Evolutionary conservation across 257 asterid genomes (phyloP), one percentile per base, ranked within the genome.

Genomic region (Ballota nigra): DNA sequence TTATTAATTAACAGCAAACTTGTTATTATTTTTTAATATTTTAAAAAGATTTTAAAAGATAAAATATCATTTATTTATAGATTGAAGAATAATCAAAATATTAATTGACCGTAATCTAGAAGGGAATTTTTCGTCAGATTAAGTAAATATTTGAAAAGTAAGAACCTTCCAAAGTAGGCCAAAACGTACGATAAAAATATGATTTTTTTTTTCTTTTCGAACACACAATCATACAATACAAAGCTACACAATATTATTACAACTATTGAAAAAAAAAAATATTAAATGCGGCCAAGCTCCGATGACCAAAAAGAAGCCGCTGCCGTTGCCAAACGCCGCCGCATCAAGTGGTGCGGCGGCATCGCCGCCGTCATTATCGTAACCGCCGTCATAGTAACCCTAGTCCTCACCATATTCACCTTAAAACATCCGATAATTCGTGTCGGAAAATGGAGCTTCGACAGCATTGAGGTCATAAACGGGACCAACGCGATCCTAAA

Each of bases 341-440:
- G 79, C 69, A 47, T 83, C 66, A 84, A 63, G 19, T 86, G 86
- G 61, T 80, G 88, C 47, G 69, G 49, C 76, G 64, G 72, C 63
- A 33, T 82, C 63, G 43, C 86, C 3, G 84, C 59, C 38, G 68
- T 92, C 75, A 77, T 92, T 58, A 12, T 89, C 76, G 24, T 20
- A 16, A 83, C 85, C 18, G 23, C 68, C 0, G 63, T 82, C n/a
- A 15, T 80, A 31, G 31, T 83, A 9, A 34, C 72, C 40, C 73
- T 92, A 23, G 78, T 82, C 75, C 87, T 86, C 85, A 86, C 96
- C 4, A 78, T 89, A 0, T 92, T 92, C 85, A 79, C 75, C 74
- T 51, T 86, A 55, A 77, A 75, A 55, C 78, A 76, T 9, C 97
- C 96, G 1, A 67, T 74, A 33, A 74, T 92, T 9, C 74, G 66